Conservation (phyloP, 805 yeast species). For the Candida peoriensis region DNA sequence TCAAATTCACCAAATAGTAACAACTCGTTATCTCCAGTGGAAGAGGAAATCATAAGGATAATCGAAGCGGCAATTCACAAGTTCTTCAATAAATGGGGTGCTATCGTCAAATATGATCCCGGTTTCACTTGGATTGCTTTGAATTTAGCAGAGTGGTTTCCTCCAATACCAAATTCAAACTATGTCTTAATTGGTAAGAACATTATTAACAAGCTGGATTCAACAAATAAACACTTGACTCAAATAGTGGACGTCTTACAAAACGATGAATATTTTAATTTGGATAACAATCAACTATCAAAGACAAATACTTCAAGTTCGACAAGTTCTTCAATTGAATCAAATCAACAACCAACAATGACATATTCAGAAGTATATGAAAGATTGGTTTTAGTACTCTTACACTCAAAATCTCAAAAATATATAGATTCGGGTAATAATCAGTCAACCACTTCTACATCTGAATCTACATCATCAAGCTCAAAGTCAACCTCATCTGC, state of each 20-base stretch:
- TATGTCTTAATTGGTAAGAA: conserved; percentile 23
- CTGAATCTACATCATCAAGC: too few relatives aligned
- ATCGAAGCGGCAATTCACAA: conserved; percentile 56
- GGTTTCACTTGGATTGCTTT: conserved; percentile 87
- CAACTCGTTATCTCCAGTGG: conserved; percentile 30
- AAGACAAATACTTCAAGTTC: conserved; percentile 7
- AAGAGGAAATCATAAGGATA: conserved; percentile 46
- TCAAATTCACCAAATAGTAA: conserved; percentile 14
- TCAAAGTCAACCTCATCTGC: too few relatives aligned
- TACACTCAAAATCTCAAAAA: conserved; percentile 40
- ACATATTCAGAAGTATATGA: conserved; percentile 68
- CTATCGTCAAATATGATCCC: conserved; percentile 67
- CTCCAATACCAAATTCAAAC: conserved; percentile 34
- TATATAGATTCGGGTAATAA: too few relatives aligned
- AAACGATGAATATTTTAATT: conserved; percentile 9
- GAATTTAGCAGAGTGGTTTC: conserved; percentile 85
- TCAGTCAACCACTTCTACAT: too few relatives aligned
- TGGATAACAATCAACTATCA: conserved; percentile 24
- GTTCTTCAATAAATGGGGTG: conserved; percentile 77
- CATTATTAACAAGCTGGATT: conserved; percentile 12
- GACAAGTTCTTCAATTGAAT: conserved; percentile 16
- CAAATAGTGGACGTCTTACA: conserved; percentile 10
- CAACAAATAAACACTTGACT: conserved; percentile 18
- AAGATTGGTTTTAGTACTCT: conserved; percentile 64
- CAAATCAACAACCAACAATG: conserved; percentile 27